These are phyloP conservation scores for Lecanicillium sp. DNA, from an alignment of 2,329 filamentous ascomycete species.

Conservation along the genomic window DNA sequence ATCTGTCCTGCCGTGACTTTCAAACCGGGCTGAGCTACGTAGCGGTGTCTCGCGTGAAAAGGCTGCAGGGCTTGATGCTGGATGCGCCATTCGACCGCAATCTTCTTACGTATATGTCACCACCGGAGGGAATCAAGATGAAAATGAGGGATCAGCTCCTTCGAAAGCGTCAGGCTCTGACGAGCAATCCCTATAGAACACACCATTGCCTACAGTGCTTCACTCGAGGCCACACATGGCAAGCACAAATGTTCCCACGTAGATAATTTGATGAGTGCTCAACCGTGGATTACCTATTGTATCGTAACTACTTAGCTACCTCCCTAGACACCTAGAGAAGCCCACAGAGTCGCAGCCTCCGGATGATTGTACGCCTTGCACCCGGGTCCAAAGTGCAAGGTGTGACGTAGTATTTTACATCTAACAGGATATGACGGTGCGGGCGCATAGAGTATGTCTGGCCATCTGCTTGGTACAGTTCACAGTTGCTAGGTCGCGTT, in stretches of 20 bases:
- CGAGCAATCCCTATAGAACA: neutral
- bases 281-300: neutral
- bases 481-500: no score
- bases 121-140: slow-evolving; percentile 5
- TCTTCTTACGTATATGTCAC: slow-evolving; percentile 1
- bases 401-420: slow-evolving; percentile 15
- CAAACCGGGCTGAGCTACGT: slow-evolving; percentile 10
- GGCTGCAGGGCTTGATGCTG: slow-evolving; percentile 7
- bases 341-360: slow-evolving; percentile 6
- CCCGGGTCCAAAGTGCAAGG: slow-evolving; percentile 3
- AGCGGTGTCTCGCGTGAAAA: slow-evolving; percentile 10
- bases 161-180: slow-evolving; percentile 3
- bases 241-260: neutral
- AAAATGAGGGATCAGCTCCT: slow-evolving; percentile 5
- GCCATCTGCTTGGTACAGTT: no score
- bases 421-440: no score
- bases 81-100: slow-evolving; percentile 6
- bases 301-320: neutral
- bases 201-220: neutral
- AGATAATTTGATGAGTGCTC: neutral
- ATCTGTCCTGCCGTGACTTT: slow-evolving; percentile 10
- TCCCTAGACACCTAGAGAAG: neutral
- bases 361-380: slow-evolving; percentile 7
- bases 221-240: neutral
- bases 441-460: no score